phyloP scores from a whole-genome alignment of 768 basidiomycete species.

The Pisolithus albus region DNA sequence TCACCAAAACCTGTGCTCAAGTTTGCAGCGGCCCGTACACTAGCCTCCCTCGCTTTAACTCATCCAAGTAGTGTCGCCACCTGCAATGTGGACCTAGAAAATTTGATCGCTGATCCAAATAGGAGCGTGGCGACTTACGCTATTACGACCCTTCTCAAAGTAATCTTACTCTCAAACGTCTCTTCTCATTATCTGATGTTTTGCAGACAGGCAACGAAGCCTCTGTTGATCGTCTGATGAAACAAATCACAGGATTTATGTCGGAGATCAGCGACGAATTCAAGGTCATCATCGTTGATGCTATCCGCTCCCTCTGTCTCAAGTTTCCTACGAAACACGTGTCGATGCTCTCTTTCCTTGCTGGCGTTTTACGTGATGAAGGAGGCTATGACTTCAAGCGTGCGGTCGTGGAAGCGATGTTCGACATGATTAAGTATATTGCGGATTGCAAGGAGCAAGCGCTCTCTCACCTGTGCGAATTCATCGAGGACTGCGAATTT shows the following conservation, averaged over 20 bases:
- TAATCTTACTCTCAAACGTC: conserved; percentile 19
- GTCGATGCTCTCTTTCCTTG: conserved; percentile 95
- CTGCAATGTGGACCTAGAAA: conserved; percentile 96
- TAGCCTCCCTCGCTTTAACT: conserved; percentile 79
- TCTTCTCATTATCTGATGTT: conserved; percentile 3
- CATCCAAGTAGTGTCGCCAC: conserved; percentile 83
- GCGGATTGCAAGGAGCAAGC: conserved; percentile 94
- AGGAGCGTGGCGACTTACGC: conserved; percentile 97
- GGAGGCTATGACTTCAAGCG: conserved; percentile 99
- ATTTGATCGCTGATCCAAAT: conserved; percentile 91
- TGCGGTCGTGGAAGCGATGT: conserved; percentile 97
- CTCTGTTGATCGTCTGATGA: conserved; percentile 97
- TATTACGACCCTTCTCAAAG: conserved; percentile 96
- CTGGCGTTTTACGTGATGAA: conserved; percentile 94
- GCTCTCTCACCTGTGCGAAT: conserved; percentile 96
- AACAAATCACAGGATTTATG: conserved; percentile 99
- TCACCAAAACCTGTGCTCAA: conserved; percentile 93
- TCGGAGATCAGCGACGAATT: conserved; percentile 99
- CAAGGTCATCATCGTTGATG: conserved; percentile 99
- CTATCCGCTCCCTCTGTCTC: conserved; percentile 95
- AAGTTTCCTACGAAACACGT: conserved; percentile 98
- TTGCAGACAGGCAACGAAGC: conserved; percentile 94
- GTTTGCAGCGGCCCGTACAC: conserved; percentile 94
- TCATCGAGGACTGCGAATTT: conserved; percentile 99
- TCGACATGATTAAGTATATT: conserved; percentile 99